Conservation (phyloP, 2,329 filamentous ascomycete genomes). For the Sphaerulina vaccinii region DNA sequence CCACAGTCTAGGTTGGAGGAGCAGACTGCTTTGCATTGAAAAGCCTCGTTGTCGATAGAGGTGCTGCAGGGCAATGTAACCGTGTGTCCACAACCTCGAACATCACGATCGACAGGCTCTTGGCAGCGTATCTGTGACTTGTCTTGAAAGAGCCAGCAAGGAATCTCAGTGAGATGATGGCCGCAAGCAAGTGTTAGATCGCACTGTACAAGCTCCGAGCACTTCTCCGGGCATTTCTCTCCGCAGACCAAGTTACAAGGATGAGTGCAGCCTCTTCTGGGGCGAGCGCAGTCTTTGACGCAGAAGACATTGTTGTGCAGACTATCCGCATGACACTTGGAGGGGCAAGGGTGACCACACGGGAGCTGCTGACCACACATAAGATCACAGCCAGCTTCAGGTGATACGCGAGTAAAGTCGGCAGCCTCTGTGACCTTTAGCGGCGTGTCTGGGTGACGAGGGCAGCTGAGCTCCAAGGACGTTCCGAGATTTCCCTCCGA, state of each 20-base stretch:
- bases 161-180: slow-evolving; percentile 26
- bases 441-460: slow-evolving; percentile 56
- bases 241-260: slow-evolving; percentile 44
- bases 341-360: slow-evolving; percentile 49
- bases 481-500: slow-evolving; percentile 50
- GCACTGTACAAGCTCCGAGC: slow-evolving; percentile 33
- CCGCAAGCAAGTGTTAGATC: slow-evolving; percentile 36
- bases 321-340: slow-evolving; percentile 47
- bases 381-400: slow-evolving; percentile 62
- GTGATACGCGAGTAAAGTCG: slow-evolving; percentile 56
- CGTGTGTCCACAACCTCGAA: slow-evolving; percentile 58
- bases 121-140: slow-evolving; percentile 51
- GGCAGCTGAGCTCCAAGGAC: slow-evolving; percentile 56
- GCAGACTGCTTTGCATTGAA: slow-evolving; percentile 54
- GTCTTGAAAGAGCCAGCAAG: slow-evolving; percentile 43
- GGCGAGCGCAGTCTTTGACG: slow-evolving; percentile 42
- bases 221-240: slow-evolving; percentile 41
- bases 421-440: slow-evolving; percentile 56
- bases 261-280: slow-evolving; percentile 43
- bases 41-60: slow-evolving; percentile 45
- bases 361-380: slow-evolving; percentile 48
- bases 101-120: slow-evolving; percentile 45
- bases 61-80: slow-evolving; percentile 51
- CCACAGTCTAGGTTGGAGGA: slow-evolving; percentile 53
- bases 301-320: slow-evolving; percentile 46